These are phyloP conservation scores for Vairimorpha ceranae DNA, from an alignment of 371 early-diverging fungal species.

Conservation along the genomic window DNA sequence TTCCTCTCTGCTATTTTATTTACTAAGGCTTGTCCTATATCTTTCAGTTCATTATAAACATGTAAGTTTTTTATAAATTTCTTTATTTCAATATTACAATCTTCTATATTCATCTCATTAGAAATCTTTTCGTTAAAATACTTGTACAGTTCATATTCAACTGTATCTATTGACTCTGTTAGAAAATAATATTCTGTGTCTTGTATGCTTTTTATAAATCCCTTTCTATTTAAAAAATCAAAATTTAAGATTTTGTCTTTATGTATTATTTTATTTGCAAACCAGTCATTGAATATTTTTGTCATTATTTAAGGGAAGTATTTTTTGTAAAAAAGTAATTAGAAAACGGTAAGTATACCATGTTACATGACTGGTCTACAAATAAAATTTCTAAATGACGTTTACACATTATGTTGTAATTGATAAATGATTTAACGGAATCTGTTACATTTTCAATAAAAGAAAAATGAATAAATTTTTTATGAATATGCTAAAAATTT, in stretches of 20 bases:
- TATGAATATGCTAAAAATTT: no score
- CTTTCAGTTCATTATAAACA: constrained; percentile 61
- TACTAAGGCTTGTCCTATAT: constrained; percentile 53
- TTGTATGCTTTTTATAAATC: background rate
- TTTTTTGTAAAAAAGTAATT: no score
- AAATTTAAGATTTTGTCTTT: constrained; percentile 16
- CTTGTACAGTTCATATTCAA: constrained; percentile 40
- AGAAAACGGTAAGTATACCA: no score
- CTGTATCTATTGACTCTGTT: background rate
- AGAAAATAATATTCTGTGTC: constrained; percentile 35
- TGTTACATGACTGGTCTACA: no score
- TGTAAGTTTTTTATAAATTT: constrained; percentile 50
- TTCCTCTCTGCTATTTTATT: constrained; percentile 56
- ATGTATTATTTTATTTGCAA: constrained; percentile 7
- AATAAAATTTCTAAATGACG: no score
- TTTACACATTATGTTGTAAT: no score
- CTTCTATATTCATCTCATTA: constrained; percentile 31
- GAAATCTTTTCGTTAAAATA: constrained; percentile 10
- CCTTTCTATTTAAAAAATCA: constrained; percentile 12
- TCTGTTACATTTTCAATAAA: no score
- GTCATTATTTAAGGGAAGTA: background rate
- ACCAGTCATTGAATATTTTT: constrained; percentile 18
- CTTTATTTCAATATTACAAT: constrained; percentile 43
- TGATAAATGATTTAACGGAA: no score
- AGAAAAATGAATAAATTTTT: no score